These are phyloP conservation scores for Puccinia hordei DNA, from an alignment of 1,284 basidiomycete genomes.

Conservation along the genomic window DNA sequence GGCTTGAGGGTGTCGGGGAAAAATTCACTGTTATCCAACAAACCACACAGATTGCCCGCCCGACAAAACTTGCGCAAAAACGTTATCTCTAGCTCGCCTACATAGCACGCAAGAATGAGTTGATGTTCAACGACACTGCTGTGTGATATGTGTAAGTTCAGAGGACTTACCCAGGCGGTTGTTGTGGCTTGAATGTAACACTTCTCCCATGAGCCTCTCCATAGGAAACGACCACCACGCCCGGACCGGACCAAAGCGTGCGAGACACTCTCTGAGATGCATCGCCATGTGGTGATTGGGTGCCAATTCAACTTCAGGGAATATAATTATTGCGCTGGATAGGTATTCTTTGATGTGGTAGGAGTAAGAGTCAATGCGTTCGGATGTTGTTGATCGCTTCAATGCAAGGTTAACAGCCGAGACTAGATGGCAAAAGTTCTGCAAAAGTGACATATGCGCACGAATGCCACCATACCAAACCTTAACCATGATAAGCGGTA, in stretches of 20 bases:
- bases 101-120: not conserved
- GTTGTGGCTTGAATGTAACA: conserved; percentile 27
- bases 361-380: not conserved
- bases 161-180: conserved; percentile 32
- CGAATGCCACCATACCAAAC: not conserved
- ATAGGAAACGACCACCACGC: conserved; percentile 43
- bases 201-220: conserved; percentile 32
- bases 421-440: conserved; percentile 36
- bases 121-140: not conserved
- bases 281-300: conserved; percentile 31
- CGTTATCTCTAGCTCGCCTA: conserved; percentile 8
- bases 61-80: not conserved
- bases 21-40: too few species aligned
- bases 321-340: not conserved
- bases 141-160: not conserved
- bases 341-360: conserved; percentile 5
- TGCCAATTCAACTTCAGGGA: not conserved
- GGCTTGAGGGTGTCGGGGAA: too few species aligned
- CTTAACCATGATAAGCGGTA: conserved; percentile 11
- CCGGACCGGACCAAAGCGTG: conserved; percentile 6
- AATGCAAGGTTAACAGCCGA: conserved; percentile 21
- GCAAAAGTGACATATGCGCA: not conserved
- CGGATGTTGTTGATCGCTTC: not conserved
- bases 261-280: conserved; percentile 14
- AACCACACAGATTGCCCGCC: not conserved